A percentile compares a stretch with the other conserved stretches of the same genome.
These are phyloP conservation scores for Lasiodiplodia sp. DNA, from an alignment of 2,329 filamentous ascomycete species.

Conservation along the genomic window DNA sequence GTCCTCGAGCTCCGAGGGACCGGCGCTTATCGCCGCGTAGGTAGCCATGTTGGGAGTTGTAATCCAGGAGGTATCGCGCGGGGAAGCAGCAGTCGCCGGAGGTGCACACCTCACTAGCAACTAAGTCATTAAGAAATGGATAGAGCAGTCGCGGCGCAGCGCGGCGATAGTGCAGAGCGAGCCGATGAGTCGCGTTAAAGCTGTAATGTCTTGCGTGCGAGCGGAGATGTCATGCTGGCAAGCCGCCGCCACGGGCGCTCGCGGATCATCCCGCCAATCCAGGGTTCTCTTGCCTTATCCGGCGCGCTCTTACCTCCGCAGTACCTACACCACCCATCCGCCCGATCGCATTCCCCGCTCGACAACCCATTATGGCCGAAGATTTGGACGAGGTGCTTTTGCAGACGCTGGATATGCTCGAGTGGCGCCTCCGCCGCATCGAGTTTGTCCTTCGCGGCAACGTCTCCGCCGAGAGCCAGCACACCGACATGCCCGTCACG, in stretches of 20 bases:
- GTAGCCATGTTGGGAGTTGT: conserved; percentile 49
- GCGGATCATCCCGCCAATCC: conserved; percentile 20
- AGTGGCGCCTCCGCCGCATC: conserved; percentile 54
- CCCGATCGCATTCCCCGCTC: neutral
- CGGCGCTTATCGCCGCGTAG: conserved; percentile 54
- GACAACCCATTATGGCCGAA: conserved; percentile 34
- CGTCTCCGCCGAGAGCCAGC: conserved; percentile 35
- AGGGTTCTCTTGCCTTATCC: conserved; percentile 25
- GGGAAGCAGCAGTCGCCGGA: conserved; percentile 9
- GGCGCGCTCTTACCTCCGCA: neutral
- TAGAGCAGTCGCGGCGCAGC: neutral
- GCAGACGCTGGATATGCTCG: conserved; percentile 53
- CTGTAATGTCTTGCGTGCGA: conserved; percentile 22
- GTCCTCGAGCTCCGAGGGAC: conserved; percentile 48
- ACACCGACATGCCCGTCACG: conserved; percentile 39
- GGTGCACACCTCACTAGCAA: conserved; percentile 21
- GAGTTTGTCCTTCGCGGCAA: conserved; percentile 53
- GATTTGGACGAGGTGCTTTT: conserved; percentile 49
- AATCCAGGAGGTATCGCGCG: conserved; percentile 20
- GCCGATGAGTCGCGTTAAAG: conserved; percentile 16
- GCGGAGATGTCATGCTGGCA: conserved; percentile 27
- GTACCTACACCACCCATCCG: conserved; percentile 10
- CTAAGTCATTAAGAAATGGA: conserved; percentile 22
- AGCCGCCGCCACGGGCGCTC: conserved; percentile 11
- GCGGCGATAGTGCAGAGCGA: neutral